Evolutionary conservation across 116 monocot species (phyloP).

Genomic region (Cymodocea nodosa): DNA sequence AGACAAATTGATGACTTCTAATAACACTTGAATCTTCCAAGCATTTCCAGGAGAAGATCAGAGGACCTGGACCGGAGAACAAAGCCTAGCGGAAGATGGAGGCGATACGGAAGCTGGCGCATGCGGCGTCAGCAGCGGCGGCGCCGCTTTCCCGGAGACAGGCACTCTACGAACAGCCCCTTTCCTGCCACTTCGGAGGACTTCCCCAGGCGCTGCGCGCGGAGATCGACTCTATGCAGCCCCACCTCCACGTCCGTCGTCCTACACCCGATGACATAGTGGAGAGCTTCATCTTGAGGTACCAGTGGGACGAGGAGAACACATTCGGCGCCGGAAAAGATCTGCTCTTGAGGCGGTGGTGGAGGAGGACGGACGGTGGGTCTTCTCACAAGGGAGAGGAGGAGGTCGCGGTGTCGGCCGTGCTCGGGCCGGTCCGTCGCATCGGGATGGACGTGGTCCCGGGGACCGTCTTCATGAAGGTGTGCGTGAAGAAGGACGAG

Average conservation of each 20-base stretch:
- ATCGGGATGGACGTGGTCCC: constrained; percentile 10
- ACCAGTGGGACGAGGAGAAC: constrained; percentile 20
- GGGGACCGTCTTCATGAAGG: constrained; percentile 36
- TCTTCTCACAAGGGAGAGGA: constrained; percentile 4
- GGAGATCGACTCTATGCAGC: background rate
- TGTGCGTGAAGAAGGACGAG: constrained; percentile 27
- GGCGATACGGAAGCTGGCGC: too few relatives aligned
- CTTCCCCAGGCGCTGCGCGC: background rate
- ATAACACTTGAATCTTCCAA: too few relatives aligned
- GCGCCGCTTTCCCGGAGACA: too few relatives aligned
- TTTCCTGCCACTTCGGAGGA: background rate
- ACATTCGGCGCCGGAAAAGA: constrained; percentile 16
- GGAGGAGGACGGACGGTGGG: background rate
- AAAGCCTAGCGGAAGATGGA: too few relatives aligned
- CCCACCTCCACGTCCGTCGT: background rate
- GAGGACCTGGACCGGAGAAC: too few relatives aligned
- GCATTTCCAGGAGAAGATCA: too few relatives aligned
- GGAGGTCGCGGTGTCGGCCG: constrained; percentile 37
- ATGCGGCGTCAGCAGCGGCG: too few relatives aligned
- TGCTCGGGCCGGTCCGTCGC: constrained; percentile 20
- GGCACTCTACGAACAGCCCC: too few relatives aligned
- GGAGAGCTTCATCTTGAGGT: constrained; percentile 13
- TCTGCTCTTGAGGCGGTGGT: constrained; percentile 24
- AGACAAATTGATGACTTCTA: too few relatives aligned
- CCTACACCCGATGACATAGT: background rate